Percentiles rank a stretch among this genome's conserved stretches.
phyloP scores from a whole-genome alignment of 805 yeast species.

The Starmerella geochares region DNA sequence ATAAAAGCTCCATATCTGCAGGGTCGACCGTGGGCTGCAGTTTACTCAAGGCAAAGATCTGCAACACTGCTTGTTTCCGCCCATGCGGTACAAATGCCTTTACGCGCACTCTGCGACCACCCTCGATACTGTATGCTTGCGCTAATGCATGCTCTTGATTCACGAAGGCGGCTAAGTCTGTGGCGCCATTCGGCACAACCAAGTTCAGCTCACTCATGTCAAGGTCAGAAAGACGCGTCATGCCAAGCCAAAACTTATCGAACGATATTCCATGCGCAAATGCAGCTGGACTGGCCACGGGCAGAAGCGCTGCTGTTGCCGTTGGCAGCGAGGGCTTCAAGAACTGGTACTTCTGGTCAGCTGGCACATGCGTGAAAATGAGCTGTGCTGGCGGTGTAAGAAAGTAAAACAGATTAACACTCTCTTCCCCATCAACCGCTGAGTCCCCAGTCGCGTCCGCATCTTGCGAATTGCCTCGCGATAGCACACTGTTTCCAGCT shows the following conservation, averaged over 20 bases:
- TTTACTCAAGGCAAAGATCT: slow-evolving; percentile 43
- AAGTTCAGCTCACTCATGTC: slow-evolving; percentile 75
- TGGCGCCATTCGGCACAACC: slow-evolving; percentile 50
- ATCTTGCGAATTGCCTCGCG: slow-evolving; percentile 21
- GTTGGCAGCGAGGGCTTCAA: slow-evolving; percentile 71
- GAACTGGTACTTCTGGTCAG: slow-evolving; percentile 69
- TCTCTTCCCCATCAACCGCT: slow-evolving; percentile 19
- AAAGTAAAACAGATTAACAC: slow-evolving; percentile 54
- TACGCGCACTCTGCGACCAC: slow-evolving; percentile 57
- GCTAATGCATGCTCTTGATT: slow-evolving; percentile 49
- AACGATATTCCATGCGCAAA: slow-evolving; percentile 50
- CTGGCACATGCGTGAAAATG: slow-evolving; percentile 80
- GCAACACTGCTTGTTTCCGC: slow-evolving; percentile 59
- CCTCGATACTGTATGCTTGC: slow-evolving; percentile 59
- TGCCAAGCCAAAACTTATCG: slow-evolving; percentile 62
- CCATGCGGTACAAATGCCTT: slow-evolving; percentile 71
- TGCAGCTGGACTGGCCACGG: slow-evolving; percentile 78
- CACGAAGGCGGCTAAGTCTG: slow-evolving; percentile 52
- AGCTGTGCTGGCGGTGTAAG: slow-evolving; percentile 63
- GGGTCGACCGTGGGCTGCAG: slow-evolving; percentile 10
- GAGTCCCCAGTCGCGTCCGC: background rate
- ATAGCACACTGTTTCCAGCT: slow-evolving; percentile 20
- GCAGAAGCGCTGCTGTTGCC: slow-evolving; percentile 65
- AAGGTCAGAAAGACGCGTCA: slow-evolving; percentile 59
- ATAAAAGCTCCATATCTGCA: slow-evolving; percentile 51